Evolutionary conservation across 208 protist species (phyloP).

Genomic region (Crithidia expoeki): DNA sequence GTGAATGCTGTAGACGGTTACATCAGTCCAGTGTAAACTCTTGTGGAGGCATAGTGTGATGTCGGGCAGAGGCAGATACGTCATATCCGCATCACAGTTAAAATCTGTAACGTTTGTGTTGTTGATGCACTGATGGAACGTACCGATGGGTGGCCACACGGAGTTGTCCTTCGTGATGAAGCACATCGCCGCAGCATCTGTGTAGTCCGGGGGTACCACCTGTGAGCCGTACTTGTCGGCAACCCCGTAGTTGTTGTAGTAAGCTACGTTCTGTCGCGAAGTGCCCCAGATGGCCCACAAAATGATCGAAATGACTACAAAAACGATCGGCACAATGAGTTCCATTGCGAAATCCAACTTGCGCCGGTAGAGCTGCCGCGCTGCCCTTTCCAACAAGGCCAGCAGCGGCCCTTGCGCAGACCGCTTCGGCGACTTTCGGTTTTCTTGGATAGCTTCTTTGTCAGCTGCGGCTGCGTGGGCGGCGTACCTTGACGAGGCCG

Average conservation of each 20-base stretch:
- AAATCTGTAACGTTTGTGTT: neutral
- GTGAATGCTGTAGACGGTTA: conserved; percentile 3
- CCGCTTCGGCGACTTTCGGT: neutral
- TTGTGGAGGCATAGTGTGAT: neutral
- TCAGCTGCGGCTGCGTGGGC: neutral
- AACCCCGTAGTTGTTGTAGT: conserved; percentile 4
- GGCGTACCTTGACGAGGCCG: neutral
- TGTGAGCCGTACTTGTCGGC: conserved; percentile 7
- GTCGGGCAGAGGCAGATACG: neutral
- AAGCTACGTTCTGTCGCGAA: neutral
- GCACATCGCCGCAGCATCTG: neutral
- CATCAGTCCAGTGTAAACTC: neutral
- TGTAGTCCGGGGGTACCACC: neutral
- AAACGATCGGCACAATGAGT: conserved; percentile 45
- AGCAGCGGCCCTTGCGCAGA: conserved; percentile 26
- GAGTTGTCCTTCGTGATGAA: neutral
- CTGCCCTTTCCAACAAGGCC: conserved; percentile 33
- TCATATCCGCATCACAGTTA: conserved; percentile 11
- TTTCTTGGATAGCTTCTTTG: neutral
- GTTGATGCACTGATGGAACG: neutral
- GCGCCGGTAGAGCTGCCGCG: conserved; percentile 28
- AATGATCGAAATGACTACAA: conserved; percentile 40
- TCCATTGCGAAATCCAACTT: conserved; percentile 40
- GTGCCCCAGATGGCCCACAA: conserved; percentile 42
- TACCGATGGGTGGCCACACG: neutral